Conservation (phyloP, 441 rosid genomes). For the Croton laevigatus region DNA sequence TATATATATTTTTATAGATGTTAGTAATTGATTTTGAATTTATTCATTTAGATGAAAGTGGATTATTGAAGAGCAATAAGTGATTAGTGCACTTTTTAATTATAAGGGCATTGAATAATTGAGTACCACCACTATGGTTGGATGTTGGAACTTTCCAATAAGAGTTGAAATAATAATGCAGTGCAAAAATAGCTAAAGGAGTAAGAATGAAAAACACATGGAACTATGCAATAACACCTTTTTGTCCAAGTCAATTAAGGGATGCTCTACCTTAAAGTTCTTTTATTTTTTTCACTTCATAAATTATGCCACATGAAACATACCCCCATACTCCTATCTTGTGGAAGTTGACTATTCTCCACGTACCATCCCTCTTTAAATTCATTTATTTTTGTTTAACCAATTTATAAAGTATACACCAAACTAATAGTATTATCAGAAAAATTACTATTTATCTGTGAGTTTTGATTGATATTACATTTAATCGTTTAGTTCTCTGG, state of each 20-base stretch:
- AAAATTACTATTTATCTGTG: no score
- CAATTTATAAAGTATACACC: no score
- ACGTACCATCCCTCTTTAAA: neutral
- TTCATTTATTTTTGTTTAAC: no score
- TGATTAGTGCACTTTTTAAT: neutral
- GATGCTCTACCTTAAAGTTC: neutral
- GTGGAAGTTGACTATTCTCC: neutral
- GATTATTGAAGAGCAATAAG: neutral
- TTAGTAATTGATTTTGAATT: no score
- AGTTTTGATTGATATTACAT: no score
- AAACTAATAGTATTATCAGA: no score
- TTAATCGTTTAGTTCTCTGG: no score
- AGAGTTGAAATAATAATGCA: neutral
- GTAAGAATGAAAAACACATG: neutral
- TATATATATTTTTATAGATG: no score
- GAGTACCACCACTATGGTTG: no score
- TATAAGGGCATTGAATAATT: neutral
- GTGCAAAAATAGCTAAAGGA: neutral
- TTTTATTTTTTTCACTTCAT: neutral
- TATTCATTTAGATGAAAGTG: neutral
- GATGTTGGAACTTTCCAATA: no score
- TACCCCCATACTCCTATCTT: neutral
- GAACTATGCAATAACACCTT: neutral
- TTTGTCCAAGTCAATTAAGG: neutral
- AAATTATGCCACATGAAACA: neutral